phyloP scores from a whole-genome alignment of 1,139 yeast species.

The Sugiyamaella sp. region DNA sequence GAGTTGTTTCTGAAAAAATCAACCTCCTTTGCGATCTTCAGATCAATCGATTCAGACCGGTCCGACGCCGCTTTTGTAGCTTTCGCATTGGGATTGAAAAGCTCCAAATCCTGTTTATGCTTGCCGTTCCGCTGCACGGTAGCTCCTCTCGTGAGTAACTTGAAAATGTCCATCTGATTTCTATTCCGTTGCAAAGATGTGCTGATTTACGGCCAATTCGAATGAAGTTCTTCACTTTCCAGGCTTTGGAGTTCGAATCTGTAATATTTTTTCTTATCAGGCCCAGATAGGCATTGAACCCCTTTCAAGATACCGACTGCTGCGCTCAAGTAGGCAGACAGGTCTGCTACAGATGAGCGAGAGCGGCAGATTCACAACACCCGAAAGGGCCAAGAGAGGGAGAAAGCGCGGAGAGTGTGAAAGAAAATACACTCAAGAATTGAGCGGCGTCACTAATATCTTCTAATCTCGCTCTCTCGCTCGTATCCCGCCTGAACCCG shows the following conservation, averaged over 20 bases:
- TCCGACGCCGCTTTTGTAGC: conserved; percentile 49
- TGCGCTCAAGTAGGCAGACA: no score
- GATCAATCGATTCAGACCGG: conserved; percentile 46
- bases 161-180: conserved; percentile 77
- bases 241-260: background rate
- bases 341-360: background rate
- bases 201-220: no score
- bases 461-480: no score
- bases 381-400: no score
- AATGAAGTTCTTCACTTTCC: no score
- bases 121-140: conserved; percentile 56
- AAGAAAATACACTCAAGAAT: no score
- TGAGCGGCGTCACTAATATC: no score
- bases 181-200: background rate
- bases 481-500: conserved; percentile 5
- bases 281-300: background rate
- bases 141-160: conserved; percentile 85
- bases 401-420: no score
- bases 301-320: no score
- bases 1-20: conserved; percentile 67
- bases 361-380: background rate
- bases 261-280: conserved; percentile 15
- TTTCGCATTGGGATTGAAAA: conserved; percentile 32
- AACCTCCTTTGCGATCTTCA: conserved; percentile 47
- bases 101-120: conserved; percentile 40